phyloP scores from a whole-genome alignment of 805 yeast genomes.

The Kodamaea hsintzibuensis region DNA sequence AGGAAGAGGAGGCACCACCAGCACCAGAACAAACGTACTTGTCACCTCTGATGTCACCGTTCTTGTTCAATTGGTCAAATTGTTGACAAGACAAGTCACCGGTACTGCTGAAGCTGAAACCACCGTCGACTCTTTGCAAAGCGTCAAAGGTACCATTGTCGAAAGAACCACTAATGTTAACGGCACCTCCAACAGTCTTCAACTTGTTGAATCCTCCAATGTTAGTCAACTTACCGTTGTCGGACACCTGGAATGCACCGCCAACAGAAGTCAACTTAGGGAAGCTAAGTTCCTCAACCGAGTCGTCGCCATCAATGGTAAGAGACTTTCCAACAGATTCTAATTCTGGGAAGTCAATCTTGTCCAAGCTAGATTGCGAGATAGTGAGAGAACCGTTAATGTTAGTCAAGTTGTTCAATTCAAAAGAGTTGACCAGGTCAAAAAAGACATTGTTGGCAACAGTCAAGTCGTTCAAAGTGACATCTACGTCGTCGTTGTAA shows the following conservation, averaged over 20 bases:
- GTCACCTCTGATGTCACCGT: slow-evolving; percentile 91
- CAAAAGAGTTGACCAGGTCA: slow-evolving; percentile 74
- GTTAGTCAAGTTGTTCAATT: slow-evolving; percentile 63
- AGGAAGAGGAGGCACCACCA: slow-evolving; percentile 43
- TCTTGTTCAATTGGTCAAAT: slow-evolving; percentile 68
- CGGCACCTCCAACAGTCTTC: slow-evolving; percentile 83
- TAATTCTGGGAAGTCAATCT: slow-evolving; percentile 56
- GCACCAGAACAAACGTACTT: slow-evolving; percentile 74
- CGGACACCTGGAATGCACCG: slow-evolving; percentile 90
- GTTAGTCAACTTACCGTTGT: slow-evolving; percentile 70
- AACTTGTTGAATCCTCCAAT: slow-evolving; percentile 76
- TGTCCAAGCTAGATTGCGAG: slow-evolving; percentile 66
- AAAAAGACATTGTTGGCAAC: slow-evolving; percentile 90
- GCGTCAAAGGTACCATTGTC: slow-evolving; percentile 73
- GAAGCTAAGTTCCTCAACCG: slow-evolving; percentile 69
- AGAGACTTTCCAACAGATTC: slow-evolving; percentile 76
- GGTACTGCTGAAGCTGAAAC: slow-evolving; percentile 73
- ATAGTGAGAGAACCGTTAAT: slow-evolving; percentile 85
- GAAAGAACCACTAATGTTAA: slow-evolving; percentile 77
- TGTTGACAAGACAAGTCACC: slow-evolving; percentile 81
- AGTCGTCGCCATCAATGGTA: slow-evolving; percentile 69
- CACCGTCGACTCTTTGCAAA: slow-evolving; percentile 85
- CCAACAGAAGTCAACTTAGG: slow-evolving; percentile 70
- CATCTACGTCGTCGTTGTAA: slow-evolving; percentile 74
- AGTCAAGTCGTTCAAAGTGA: slow-evolving; percentile 64